Percentiles rank a stretch among this genome's conserved stretches.
Conservation (phyloP, 306 rosid genomes). For the Quercus parvula region DNA sequence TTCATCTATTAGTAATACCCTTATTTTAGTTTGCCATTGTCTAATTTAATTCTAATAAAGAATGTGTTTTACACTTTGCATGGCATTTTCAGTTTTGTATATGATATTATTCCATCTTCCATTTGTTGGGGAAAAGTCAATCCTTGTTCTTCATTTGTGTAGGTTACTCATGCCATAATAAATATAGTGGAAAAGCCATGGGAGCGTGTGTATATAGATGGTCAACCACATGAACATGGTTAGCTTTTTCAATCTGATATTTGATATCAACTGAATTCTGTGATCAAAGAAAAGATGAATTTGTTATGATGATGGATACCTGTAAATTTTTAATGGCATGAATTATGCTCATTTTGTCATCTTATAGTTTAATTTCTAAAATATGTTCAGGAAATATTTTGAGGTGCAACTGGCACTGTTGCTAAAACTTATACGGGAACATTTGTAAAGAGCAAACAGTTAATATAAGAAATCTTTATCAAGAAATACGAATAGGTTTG, state of each 20-base stretch:
- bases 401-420: neutral
- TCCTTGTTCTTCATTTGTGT: conserved; percentile 8
- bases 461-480: neutral
- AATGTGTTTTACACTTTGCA: conserved; percentile 5
- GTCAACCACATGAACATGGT: conserved; percentile 87
- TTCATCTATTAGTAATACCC: neutral
- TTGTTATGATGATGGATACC: neutral
- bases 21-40: neutral
- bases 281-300: neutral
- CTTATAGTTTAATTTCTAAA: neutral
- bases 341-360: neutral
- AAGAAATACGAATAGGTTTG: neutral
- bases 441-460: neutral
- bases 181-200: conserved; percentile 91
- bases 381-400: neutral
- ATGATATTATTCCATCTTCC: neutral
- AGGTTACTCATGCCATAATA: conserved; percentile 79
- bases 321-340: neutral
- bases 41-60: neutral
- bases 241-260: conserved; percentile 31
- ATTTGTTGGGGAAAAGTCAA: conserved; percentile 8
- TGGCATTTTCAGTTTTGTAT: neutral
- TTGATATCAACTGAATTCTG: neutral
- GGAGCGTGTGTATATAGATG: conserved; percentile 74
- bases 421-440: neutral